These are phyloP conservation scores for Trichoderma atroviride DNA, from an alignment of 2,329 filamentous ascomycete genomes.

Conservation along the genomic window DNA sequence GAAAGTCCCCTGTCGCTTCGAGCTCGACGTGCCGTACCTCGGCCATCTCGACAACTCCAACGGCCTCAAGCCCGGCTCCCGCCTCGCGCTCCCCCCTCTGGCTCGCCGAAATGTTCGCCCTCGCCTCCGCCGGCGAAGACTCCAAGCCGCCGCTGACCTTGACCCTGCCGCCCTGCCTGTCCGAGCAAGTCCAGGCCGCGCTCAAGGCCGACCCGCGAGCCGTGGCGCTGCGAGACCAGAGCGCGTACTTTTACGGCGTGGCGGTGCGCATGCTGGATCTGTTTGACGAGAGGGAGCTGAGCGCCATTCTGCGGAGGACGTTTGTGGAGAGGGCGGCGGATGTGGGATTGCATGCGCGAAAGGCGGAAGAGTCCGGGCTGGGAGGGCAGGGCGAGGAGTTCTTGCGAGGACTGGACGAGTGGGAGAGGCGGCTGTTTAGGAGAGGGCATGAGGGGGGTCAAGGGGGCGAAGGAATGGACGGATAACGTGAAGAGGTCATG, in stretches of 20 bases:
- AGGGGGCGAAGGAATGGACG: constrained; percentile 70
- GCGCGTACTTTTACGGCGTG: constrained; percentile 84
- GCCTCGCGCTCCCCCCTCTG: constrained; percentile 86
- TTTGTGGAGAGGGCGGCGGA: constrained; percentile 81
- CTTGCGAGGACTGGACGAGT: constrained; percentile 84
- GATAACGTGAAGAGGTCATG: constrained; percentile 54
- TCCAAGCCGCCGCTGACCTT: constrained; percentile 70
- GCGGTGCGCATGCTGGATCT: constrained; percentile 85
- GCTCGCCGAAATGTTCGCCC: constrained; percentile 91
- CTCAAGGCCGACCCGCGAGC: constrained; percentile 86
- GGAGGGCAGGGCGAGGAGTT: constrained; percentile 74
- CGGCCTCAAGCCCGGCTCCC: constrained; percentile 77
- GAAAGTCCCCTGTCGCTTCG: constrained; percentile 96
- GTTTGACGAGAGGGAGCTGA: constrained; percentile 79
- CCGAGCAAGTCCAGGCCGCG: constrained; percentile 80
- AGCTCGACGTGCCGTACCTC: constrained; percentile 82
- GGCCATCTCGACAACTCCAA: constrained; percentile 83
- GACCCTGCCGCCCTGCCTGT: constrained; percentile 77
- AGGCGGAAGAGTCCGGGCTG: constrained; percentile 65
- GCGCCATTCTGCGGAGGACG: constrained; percentile 73
- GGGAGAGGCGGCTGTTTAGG: constrained; percentile 76
- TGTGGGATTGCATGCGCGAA: constrained; percentile 86
- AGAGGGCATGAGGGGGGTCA: constrained; percentile 75
- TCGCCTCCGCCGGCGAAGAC: constrained; percentile 57
- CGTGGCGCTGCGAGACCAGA: constrained; percentile 80